Evolutionary conservation across 257 asterid species (phyloP).

Genomic region (Jasminum sambac): DNA sequence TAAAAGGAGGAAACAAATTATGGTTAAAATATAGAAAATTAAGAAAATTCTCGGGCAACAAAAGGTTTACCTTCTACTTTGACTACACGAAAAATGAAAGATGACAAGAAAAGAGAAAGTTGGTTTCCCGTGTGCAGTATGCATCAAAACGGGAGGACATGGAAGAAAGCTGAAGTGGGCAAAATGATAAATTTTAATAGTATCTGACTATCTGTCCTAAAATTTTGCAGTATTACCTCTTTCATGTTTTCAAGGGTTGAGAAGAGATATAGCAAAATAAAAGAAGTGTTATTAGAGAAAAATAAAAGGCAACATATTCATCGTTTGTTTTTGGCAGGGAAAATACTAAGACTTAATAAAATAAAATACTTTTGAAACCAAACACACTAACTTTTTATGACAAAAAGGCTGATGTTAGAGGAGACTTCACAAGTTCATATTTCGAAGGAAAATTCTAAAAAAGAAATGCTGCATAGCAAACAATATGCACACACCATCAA

Average conservation of each 20-base stretch:
- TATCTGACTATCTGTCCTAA: background rate
- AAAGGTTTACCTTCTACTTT: constrained; percentile 2
- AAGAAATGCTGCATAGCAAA: constrained; percentile 12
- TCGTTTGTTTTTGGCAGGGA: background rate
- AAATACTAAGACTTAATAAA: background rate
- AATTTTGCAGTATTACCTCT: background rate
- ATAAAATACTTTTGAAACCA: background rate
- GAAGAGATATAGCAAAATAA: background rate
- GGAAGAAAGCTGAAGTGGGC: background rate
- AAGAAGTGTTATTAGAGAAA: background rate
- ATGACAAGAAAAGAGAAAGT: background rate
- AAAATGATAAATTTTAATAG: background rate
- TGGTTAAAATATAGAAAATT: constrained; percentile 6
- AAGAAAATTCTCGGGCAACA: constrained; percentile 13
- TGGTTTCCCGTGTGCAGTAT: background rate
- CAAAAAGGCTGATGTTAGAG: background rate
- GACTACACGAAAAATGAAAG: background rate
- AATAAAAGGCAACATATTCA: background rate
- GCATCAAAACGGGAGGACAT: background rate
- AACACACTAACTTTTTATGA: background rate
- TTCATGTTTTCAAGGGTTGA: background rate
- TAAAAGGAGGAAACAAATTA: constrained; percentile 16
- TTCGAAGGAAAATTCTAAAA: background rate
- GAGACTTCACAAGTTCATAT: background rate
- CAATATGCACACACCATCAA: constrained; percentile 63